phyloP scores from a whole-genome alignment of 75 land plant species.

The Picea sitchensis region DNA sequence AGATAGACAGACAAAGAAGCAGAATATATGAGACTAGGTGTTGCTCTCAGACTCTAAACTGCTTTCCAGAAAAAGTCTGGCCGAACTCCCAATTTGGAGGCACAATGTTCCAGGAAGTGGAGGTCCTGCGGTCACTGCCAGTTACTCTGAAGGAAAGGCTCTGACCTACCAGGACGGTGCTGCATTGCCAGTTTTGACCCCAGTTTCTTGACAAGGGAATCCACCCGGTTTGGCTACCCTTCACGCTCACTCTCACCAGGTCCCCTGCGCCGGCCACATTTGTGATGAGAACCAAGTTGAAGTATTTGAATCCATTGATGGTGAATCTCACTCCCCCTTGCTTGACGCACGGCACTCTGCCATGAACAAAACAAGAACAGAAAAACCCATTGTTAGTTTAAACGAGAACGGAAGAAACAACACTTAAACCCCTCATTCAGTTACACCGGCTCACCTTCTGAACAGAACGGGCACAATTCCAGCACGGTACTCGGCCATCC shows the following conservation, averaged over 20 bases:
- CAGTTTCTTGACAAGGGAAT: constrained; percentile 34
- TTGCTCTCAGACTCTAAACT: constrained; percentile 20
- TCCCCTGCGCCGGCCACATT: constrained; percentile 52
- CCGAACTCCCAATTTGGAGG: constrained; percentile 47
- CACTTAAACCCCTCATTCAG: too few species aligned
- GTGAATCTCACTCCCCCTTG: constrained; percentile 51
- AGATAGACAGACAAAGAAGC: too few species aligned
- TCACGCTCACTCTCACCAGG: constrained; percentile 22
- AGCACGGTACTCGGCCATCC: constrained; percentile 67
- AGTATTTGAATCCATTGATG: constrained; percentile 34
- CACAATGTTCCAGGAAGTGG: constrained; percentile 24
- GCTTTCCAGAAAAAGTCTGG: constrained; percentile 41
- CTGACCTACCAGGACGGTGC: constrained; percentile 26
- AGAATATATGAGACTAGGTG: too few species aligned
- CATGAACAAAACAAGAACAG: neutral
- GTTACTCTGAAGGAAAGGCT: constrained; percentile 27
- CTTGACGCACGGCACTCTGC: constrained; percentile 37
- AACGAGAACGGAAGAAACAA: too few species aligned
- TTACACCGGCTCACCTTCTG: constrained; percentile 20
- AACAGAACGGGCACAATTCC: constrained; percentile 62
- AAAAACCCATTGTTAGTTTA: too few species aligned
- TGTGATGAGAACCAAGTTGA: constrained; percentile 33
- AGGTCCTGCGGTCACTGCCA: constrained; percentile 22
- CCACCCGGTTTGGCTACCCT: constrained; percentile 29
- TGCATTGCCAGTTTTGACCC: constrained; percentile 52